These are phyloP conservation scores for Penicillium freii DNA, from an alignment of 2,329 filamentous ascomycete species.

Conservation along the genomic window DNA sequence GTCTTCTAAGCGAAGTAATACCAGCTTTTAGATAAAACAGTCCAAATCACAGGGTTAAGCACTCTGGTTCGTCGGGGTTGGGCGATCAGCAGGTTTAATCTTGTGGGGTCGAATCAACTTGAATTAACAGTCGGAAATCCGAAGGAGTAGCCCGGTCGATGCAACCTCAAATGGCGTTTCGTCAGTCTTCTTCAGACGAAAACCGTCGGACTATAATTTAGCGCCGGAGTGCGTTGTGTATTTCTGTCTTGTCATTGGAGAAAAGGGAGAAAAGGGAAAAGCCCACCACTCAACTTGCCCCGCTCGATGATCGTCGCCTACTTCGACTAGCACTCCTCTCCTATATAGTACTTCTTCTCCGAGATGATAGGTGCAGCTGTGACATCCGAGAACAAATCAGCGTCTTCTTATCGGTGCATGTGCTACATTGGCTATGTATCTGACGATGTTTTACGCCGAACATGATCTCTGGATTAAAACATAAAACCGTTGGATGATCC, in stretches of 20 bases:
- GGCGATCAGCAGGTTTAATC: conserved; percentile 20
- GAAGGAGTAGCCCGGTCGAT: conserved; percentile 10
- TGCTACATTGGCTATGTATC: conserved; percentile 16
- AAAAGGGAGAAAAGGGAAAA: background rate
- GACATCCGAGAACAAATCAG: conserved; percentile 31
- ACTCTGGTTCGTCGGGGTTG: background rate
- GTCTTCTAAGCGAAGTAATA: background rate
- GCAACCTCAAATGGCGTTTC: conserved; percentile 17
- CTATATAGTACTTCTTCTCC: background rate
- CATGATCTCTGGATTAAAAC: background rate
- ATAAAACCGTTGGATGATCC: background rate
- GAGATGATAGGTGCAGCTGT: conserved; percentile 4
- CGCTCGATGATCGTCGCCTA: conserved; percentile 9
- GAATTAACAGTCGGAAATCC: conserved; percentile 17
- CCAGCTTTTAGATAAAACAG: background rate
- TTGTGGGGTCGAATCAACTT: conserved; percentile 9
- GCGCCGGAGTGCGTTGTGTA: background rate
- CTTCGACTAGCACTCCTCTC: background rate
- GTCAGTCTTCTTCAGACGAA: conserved; percentile 2
- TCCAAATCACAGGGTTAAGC: background rate
- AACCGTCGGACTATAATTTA: conserved; percentile 5
- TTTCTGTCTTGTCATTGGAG: background rate
- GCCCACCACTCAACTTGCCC: background rate
- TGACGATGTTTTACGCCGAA: conserved; percentile 5
- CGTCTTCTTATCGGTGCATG: conserved; percentile 28